Conservation (phyloP, 495 filamentous ascomycete genomes). For the Copromyces sp. region DNA sequence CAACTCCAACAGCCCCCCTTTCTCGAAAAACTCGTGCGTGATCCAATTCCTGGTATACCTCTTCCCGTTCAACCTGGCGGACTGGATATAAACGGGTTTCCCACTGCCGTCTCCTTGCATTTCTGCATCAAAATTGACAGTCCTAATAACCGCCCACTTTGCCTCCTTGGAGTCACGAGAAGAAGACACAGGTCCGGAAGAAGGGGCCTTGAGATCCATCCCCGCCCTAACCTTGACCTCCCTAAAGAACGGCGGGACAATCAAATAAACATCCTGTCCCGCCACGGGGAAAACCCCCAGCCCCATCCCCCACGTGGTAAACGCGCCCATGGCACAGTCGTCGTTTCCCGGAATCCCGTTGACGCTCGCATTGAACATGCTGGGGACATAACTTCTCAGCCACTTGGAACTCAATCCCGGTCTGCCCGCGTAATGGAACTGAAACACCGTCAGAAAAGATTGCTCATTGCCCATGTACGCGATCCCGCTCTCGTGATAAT, state of each 20-base stretch:
- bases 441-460: constrained; percentile 58
- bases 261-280: constrained; percentile 64
- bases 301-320: constrained; percentile 51
- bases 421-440: constrained; percentile 63
- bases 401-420: constrained; percentile 53
- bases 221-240: constrained; percentile 43
- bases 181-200: background rate
- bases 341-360: constrained; percentile 66
- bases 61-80: constrained; percentile 52
- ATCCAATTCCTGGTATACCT: constrained; percentile 62
- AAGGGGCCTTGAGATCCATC: constrained; percentile 26
- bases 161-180: constrained; percentile 6
- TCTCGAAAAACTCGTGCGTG: constrained; percentile 58
- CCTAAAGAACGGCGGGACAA: constrained; percentile 55
- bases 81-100: constrained; percentile 51
- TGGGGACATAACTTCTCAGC: constrained; percentile 55
- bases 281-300: constrained; percentile 67
- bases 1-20: constrained; percentile 56
- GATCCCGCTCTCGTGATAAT: constrained; percentile 52
- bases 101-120: constrained; percentile 8
- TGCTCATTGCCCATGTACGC: constrained; percentile 68
- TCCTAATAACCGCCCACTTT: constrained; percentile 48
- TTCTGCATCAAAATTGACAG: constrained; percentile 48
- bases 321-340: constrained; percentile 68
- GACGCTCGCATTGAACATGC: constrained; percentile 50